These are phyloP conservation scores for Babesia ovis DNA, from an alignment of 169 alveolate genomes.

Conservation along the genomic window DNA sequence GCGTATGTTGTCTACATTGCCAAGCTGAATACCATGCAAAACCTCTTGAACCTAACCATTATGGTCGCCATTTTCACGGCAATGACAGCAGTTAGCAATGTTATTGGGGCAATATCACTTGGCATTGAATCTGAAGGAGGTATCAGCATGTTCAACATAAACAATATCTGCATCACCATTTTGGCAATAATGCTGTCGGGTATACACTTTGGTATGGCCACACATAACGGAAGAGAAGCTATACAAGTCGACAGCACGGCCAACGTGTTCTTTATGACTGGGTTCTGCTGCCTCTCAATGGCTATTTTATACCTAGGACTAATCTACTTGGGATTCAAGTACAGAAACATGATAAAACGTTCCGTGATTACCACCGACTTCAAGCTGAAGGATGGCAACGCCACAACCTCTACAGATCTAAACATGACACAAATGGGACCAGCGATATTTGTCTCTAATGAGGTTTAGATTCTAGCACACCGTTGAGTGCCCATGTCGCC, in stretches of 20 bases:
- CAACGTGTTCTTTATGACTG: constrained; percentile 14
- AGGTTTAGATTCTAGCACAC: no score
- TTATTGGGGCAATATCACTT: background rate
- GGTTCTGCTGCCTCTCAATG: constrained; percentile 1
- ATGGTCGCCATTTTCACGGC: constrained; percentile 3
- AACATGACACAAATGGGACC: constrained; percentile 2
- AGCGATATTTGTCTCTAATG: background rate
- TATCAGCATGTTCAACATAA: background rate
- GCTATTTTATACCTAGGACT: background rate
- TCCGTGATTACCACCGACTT: background rate
- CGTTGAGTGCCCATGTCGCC: no score
- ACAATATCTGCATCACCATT: constrained; percentile 14
- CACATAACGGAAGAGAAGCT: background rate
- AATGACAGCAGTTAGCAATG: constrained; percentile 2
- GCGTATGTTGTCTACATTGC: constrained; percentile 13
- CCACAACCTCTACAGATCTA: constrained; percentile 1
- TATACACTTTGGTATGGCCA: constrained; percentile 22
- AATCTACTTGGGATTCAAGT: constrained; percentile 4
- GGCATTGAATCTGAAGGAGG: background rate
- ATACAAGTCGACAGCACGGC: background rate
- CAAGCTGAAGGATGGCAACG: constrained; percentile 5
- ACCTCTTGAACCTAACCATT: constrained; percentile 7
- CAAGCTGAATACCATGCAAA: background rate
- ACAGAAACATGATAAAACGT: background rate
- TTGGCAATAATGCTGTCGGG: constrained; percentile 2